phyloP scores from a whole-genome alignment of 2,329 filamentous ascomycete species.

The Elsinoe arachidis region DNA sequence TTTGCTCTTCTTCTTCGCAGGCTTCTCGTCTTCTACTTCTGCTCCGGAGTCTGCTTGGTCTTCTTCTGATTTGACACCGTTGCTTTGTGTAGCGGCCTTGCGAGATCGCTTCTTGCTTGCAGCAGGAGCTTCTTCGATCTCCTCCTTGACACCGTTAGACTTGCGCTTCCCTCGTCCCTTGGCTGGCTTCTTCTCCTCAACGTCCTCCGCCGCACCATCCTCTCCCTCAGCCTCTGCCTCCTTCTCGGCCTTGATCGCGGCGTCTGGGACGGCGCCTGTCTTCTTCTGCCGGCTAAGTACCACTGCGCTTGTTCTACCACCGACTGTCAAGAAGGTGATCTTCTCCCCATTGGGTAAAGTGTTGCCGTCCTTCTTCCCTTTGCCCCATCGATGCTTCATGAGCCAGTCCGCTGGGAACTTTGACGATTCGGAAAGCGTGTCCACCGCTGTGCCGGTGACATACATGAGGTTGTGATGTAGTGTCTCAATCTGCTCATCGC shows the following conservation, averaged over 20 bases:
- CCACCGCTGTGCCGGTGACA: conserved; percentile 72
- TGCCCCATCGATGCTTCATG: conserved; percentile 57
- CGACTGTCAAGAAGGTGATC: conserved; percentile 79
- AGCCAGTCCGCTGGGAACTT: conserved; percentile 76
- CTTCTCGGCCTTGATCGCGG: conserved; percentile 24
- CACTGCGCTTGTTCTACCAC: conserved; percentile 82
- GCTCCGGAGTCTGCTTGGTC: conserved; percentile 1
- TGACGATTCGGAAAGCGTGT: conserved; percentile 69
- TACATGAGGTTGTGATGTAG: conserved; percentile 67
- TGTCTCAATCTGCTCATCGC: conserved; percentile 57
- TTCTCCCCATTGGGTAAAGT: conserved; percentile 75
- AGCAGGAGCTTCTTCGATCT: neutral
- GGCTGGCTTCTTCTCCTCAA: conserved; percentile 9
- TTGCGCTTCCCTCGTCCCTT: conserved; percentile 14
- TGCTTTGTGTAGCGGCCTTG: neutral
- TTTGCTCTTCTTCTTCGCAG: conserved; percentile 1
- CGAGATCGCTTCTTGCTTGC: conserved; percentile 3
- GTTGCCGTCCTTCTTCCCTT: conserved; percentile 65
- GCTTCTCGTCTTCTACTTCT: neutral
- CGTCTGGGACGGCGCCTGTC: conserved; percentile 50
- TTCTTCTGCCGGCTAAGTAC: conserved; percentile 84
- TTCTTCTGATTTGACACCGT: neutral
- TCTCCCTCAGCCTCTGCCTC: conserved; percentile 6
- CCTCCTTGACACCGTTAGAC: conserved; percentile 8
- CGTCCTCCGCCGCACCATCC: neutral